Evolutionary conservation across 257 asterid genomes (phyloP), one percentile per base, ranked within the genome.

Genomic region (Solanum piurae): DNA sequence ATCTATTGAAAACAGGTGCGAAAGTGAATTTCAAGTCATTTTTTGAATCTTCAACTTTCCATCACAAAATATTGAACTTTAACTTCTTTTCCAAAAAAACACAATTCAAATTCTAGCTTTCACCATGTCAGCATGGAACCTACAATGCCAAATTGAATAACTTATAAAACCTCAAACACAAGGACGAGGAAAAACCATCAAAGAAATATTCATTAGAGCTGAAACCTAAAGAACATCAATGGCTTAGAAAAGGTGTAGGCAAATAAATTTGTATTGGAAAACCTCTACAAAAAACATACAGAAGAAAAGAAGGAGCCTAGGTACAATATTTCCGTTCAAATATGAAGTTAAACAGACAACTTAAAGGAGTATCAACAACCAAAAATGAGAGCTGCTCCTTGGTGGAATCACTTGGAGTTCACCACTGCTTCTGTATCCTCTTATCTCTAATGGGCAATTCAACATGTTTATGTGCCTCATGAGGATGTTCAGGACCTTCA

Each of bases 371-470:
- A n/a, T n/a, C n/a, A n/a, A n/a, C n/a, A n/a, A n/a, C n/a, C n/a
- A n/a, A n/a, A n/a, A n/a, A n/a, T n/a, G n/a, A n/a, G n/a, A n/a
- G n/a, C n/a, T n/a, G n/a, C n/a, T n/a, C n/a, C n/a, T n/a, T n/a
- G n/a, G n/a, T n/a, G n/a, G n/a, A n/a, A n/a, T n/a, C 16, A 11
- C 10, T 12, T 12, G 21, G 34, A 38, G 58, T 38, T 76, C 83
- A 76, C 7, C 83, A 23, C 21, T 75, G 83, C 23, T 91, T 93
- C 82, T 88, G 91, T 87, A 95, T 96, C 95, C 99, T 93, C 92
- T 93, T 94, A 95, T 96, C 99, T 89, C 96, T 91, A 44, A 95
- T 91, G 73, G 99, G 99, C 91, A 96, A 91, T 66, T 94, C 98
- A 1, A 42, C 2, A 6, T 98, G 99, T 89, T 94, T 86, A 68